Conservation (phyloP, 768 basidiomycete genomes). For the Kwoniella heveanensis region DNA sequence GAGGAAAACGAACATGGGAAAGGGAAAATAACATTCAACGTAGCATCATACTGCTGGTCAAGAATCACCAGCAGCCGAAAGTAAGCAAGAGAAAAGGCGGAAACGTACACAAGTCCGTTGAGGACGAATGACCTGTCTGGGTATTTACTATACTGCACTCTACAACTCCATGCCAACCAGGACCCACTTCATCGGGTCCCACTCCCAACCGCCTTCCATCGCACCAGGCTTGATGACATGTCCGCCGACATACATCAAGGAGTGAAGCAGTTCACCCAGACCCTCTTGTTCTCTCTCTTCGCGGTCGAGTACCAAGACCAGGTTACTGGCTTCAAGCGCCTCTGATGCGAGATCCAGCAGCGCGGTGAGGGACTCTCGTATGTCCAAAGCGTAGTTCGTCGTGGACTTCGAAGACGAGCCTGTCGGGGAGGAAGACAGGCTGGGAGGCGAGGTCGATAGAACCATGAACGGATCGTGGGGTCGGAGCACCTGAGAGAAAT, state of each 20-base stretch:
- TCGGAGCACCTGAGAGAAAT: slow-evolving; percentile 45
- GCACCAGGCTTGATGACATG: slow-evolving; percentile 43
- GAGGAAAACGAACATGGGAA: not conserved
- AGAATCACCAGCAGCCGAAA: too few species aligned
- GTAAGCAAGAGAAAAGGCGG: not conserved
- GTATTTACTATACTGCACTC: not conserved
- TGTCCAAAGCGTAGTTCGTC: slow-evolving; percentile 36
- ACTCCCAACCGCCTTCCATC: slow-evolving; percentile 46
- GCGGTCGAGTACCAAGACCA: slow-evolving; percentile 49
- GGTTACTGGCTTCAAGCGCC: slow-evolving; percentile 39
- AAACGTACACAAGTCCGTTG: not conserved
- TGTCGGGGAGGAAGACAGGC: not conserved
- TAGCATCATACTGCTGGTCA: slow-evolving; percentile 7
- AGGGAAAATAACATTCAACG: too few species aligned
- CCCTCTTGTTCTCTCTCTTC: slow-evolving; percentile 43
- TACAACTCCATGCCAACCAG: slow-evolving; percentile 54
- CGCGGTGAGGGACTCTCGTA: slow-evolving; percentile 52
- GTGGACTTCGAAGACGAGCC: not conserved
- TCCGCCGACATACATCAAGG: slow-evolving; percentile 53
- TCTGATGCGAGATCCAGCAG: slow-evolving; percentile 52
- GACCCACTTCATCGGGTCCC: slow-evolving; percentile 53
- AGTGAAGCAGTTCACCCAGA: slow-evolving; percentile 48
- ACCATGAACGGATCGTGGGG: slow-evolving; percentile 40
- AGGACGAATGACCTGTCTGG: not conserved
- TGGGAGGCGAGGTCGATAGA: slow-evolving; percentile 11